Conservation (phyloP, 352 stramenopile genomes). For the Blastocystis sp. region DNA sequence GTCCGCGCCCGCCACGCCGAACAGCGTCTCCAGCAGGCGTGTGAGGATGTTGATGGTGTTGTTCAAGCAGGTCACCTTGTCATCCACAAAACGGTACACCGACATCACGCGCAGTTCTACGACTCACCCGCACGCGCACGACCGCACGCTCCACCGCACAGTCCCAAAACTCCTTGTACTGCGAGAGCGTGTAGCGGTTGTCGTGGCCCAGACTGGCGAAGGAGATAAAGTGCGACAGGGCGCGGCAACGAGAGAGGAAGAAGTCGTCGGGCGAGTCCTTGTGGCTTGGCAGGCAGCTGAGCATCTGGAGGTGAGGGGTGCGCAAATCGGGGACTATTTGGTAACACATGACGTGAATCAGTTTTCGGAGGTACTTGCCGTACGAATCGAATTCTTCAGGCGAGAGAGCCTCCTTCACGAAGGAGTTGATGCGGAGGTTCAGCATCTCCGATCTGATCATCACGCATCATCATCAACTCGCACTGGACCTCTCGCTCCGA, state of each 20-base stretch:
- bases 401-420: slow-evolving; percentile 9
- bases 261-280: slow-evolving; percentile 21
- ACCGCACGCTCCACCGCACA: slow-evolving; percentile 46
- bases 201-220: slow-evolving; percentile 60
- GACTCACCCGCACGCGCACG: neutral
- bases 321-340: neutral
- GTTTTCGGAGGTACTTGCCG: slow-evolving; percentile 3
- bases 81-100: slow-evolving; percentile 36
- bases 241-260: slow-evolving; percentile 38
- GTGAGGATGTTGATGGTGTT: slow-evolving; percentile 65
- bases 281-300: slow-evolving; percentile 29
- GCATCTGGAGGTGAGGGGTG: neutral
- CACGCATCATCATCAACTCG: neutral
- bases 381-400: neutral
- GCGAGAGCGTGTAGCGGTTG: slow-evolving; percentile 52
- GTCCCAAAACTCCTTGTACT: slow-evolving; percentile 65
- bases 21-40: slow-evolving; percentile 50
- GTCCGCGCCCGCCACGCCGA: slow-evolving; percentile 46
- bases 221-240: slow-evolving; percentile 40
- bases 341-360: slow-evolving; percentile 49
- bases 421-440: neutral
- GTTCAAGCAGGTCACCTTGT: slow-evolving; percentile 51
- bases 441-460: neutral
- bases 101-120: slow-evolving; percentile 56
- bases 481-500: slow-evolving; percentile 34